Conservation (phyloP, 2,329 filamentous ascomycete genomes). For the Fusarium nygamai region DNA sequence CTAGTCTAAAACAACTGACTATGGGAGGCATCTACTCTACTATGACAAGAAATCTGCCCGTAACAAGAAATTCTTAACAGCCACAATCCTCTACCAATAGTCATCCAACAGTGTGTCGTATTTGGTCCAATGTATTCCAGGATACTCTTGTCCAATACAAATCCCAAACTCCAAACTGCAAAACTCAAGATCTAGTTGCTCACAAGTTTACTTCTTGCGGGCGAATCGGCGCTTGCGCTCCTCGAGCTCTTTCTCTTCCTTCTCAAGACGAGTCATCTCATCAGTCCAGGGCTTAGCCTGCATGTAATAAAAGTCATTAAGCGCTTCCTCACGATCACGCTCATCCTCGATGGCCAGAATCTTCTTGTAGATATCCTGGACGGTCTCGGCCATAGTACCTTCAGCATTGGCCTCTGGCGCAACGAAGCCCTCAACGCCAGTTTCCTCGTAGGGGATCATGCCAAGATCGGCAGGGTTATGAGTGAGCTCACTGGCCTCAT, state of each 20-base stretch:
- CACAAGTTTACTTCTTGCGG: background rate
- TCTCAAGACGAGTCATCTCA: background rate
- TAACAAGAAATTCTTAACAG: background rate
- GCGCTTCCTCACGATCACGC: background rate
- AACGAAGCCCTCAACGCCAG: background rate
- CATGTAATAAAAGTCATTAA: background rate
- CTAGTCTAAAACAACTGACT: background rate
- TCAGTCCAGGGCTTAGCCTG: background rate
- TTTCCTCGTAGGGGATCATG: background rate
- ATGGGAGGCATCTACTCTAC: background rate
- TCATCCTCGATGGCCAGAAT: background rate
- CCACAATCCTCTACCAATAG: background rate
- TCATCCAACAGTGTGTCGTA: background rate
- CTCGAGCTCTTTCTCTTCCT: background rate
- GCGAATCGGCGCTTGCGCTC: background rate
- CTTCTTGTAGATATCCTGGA: no score
- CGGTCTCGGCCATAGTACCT: background rate
- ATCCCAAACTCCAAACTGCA: background rate
- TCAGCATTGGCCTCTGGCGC: background rate
- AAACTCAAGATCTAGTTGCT: background rate
- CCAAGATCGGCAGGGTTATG: background rate
- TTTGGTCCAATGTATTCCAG: background rate
- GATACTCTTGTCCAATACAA: background rate
- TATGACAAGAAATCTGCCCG: background rate
- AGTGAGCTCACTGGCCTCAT: background rate